Conservation (phyloP, 306 rosid genomes). For the Sesbania bispinosa region DNA sequence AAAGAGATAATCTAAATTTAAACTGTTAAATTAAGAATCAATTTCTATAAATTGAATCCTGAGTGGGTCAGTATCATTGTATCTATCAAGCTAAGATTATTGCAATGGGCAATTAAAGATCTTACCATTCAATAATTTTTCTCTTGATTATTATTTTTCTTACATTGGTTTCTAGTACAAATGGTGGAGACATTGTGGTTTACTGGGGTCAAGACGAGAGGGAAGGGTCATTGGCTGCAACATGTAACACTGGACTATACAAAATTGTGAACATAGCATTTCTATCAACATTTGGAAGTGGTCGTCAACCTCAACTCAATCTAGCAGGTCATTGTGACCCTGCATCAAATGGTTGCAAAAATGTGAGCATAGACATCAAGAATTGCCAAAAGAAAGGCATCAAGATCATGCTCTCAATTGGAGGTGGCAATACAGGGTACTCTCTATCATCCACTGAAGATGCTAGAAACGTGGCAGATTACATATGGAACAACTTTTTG, state of each 20-base stretch:
- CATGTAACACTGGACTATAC: constrained; percentile 30
- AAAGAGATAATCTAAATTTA: too few relatives aligned
- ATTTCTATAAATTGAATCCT: constrained; percentile 32
- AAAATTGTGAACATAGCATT: constrained; percentile 31
- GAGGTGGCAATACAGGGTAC: constrained; percentile 45
- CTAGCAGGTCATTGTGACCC: too few relatives aligned
- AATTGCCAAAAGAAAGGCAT: constrained; percentile 49
- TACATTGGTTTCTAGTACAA: not conserved
- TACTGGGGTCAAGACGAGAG: constrained; percentile 33
- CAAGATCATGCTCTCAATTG: constrained; percentile 55
- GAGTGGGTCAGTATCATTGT: not conserved
- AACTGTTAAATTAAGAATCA: too few relatives aligned
- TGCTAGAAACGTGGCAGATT: constrained; percentile 39
- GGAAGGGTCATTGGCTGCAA: constrained; percentile 17
- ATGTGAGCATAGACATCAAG: constrained; percentile 30
- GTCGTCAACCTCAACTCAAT: constrained; percentile 28
- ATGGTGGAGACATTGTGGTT: constrained; percentile 20
- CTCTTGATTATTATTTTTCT: not conserved
- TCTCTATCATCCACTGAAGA: constrained; percentile 44
- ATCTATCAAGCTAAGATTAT: not conserved
- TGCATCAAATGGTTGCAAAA: constrained; percentile 37
- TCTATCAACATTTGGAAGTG: constrained; percentile 24
- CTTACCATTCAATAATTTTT: not conserved
- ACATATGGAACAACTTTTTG: constrained; percentile 55
- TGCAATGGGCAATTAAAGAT: constrained; percentile 17